A percentile compares a stretch with the other conserved stretches of the same genome.
Evolutionary conservation across 257 asterid species (phyloP).

Genomic region (Solanum gandarillasii): DNA sequence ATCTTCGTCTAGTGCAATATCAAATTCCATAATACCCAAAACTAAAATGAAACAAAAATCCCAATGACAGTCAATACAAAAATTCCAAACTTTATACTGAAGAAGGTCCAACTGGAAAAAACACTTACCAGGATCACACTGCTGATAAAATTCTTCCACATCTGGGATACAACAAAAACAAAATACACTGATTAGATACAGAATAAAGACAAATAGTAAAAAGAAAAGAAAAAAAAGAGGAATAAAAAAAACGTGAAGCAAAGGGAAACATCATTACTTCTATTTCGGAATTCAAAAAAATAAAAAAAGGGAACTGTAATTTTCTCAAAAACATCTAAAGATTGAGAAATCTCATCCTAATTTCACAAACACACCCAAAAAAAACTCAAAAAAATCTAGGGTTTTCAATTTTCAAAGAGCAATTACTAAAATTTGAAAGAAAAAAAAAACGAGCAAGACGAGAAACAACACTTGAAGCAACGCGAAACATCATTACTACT

Average conservation of each 20-base stretch:
- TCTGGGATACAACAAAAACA: slow-evolving; percentile 23
- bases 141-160: slow-evolving; percentile 47
- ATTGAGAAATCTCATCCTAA: not conserved
- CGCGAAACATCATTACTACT: not conserved
- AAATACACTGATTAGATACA: not conserved
- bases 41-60: not conserved
- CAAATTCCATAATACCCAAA: not conserved
- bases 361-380: not conserved
- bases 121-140: slow-evolving; percentile 42
- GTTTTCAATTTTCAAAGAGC: not conserved
- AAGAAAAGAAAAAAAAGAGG: not conserved
- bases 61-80: not conserved
- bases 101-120: not conserved
- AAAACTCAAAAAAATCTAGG: not conserved
- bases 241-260: not conserved
- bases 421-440: too few species aligned
- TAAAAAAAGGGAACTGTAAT: not conserved
- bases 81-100: not conserved
- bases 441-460: not conserved
- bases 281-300: not conserved
- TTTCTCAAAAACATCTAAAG: not conserved
- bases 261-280: not conserved
- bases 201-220: not conserved
- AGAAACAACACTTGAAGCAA: not conserved
- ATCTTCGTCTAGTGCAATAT: not conserved